Percentiles rank a stretch among this genome's conserved stretches.
Conservation (phyloP, 1,284 basidiomycete species). For the Ceratobasidium sp. region DNA sequence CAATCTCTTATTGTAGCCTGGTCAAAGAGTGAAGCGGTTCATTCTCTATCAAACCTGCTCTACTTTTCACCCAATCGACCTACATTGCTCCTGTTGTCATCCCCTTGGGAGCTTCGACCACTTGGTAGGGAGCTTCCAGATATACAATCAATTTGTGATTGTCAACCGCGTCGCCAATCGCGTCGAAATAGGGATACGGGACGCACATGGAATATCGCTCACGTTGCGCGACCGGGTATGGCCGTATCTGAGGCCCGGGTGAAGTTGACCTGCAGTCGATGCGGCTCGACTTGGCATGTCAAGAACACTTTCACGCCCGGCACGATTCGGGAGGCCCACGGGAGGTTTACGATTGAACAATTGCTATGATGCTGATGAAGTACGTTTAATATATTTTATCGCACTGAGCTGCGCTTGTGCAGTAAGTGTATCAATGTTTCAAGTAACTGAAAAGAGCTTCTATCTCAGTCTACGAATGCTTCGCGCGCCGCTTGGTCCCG, state of each 20-base stretch:
- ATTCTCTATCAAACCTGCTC: neutral
- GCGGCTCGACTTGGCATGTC: neutral
- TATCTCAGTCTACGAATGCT: no score
- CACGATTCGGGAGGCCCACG: neutral
- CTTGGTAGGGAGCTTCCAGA: neutral
- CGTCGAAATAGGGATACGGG: neutral
- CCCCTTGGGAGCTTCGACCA: conserved; percentile 1
- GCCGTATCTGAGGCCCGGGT: neutral
- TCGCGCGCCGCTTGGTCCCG: no score
- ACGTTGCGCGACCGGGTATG: neutral
- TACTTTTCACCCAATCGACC: neutral
- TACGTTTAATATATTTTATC: no score
- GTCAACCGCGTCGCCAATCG: neutral
- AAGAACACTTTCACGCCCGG: neutral
- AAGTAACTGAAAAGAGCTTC: no score
- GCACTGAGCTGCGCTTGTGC: no score
- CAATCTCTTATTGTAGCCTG: neutral
- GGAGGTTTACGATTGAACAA: neutral
- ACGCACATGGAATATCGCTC: neutral
- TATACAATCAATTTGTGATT: neutral
- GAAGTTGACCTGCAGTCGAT: neutral
- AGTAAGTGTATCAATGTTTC: no score
- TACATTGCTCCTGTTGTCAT: neutral
- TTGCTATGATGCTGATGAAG: no score
- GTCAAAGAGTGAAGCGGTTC: neutral